Evolutionary conservation across 331 rosid species (phyloP), one percentile per base, ranked within the genome.

Genomic region (Pyracantha coccinea): DNA sequence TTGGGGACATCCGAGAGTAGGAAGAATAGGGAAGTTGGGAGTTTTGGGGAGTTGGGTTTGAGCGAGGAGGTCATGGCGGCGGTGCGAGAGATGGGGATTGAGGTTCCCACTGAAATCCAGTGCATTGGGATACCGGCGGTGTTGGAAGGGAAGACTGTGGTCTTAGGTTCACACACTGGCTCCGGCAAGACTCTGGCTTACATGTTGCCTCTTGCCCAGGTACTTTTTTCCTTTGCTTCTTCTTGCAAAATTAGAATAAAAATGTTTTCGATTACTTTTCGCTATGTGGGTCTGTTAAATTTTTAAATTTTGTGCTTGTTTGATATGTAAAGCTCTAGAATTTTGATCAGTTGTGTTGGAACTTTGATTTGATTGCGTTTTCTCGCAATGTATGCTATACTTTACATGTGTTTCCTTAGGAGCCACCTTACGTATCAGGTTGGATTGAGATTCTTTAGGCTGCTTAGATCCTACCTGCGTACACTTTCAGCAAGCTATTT

Each of bases 141-240:
- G 24, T 81, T 92, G 88, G 93, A 85, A 47, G 99, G 82, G 55
- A 86, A 80, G 66, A 90, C 93, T 74, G 96, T 94, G 44, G 96
- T 94, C 73, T 84, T 94, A 83, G 97, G 99, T 71, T 94, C 97
- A 50, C 97, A 94, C 78, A 92, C 99, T 75, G 99, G 99, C 3
- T 94, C 99, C 59, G 99, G 99, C 19, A 92, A 92, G 76, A 94
- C 99, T 44, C 87, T 94, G 29, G 99, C 99, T 71, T 94, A 94
- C 77, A 74, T 94, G 90, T 87, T 94, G 12, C 99, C 99, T 15
- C 87, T 94, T 81, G 92, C 91, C 83, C 99, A 94, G 96, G 99
- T 94, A 29, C 69, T 19, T 38, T 38, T 8, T 44, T 32, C 52
- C 44, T 7, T 81, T 23, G 7, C 19, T 9, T 62, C 72, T 29